Conservation (phyloP, 345 rosid genomes). For the Eucalyptus pauciflora region DNA sequence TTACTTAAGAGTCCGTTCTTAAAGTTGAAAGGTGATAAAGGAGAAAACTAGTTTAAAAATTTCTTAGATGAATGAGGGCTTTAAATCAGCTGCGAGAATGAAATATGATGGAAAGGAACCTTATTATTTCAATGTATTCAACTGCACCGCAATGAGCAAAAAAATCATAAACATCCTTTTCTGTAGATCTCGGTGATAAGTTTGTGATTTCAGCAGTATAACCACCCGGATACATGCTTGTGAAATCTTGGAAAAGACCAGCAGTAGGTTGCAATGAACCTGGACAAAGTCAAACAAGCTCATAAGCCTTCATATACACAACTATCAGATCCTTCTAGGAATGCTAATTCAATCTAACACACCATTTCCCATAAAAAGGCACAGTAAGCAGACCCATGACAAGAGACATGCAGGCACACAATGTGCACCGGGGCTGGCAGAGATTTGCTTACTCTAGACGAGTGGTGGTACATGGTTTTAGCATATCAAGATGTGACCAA, state of each 20-base stretch:
- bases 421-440: background rate
- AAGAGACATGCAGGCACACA: background rate
- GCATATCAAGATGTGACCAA: background rate
- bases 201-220: slow-evolving; percentile 64
- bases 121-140: slow-evolving; percentile 57
- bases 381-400: background rate
- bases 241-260: background rate
- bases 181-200: slow-evolving; percentile 64
- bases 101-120: slow-evolving; percentile 21
- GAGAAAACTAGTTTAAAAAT: background rate
- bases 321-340: background rate
- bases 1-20: background rate
- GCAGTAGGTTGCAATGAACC: background rate
- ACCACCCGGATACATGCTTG: slow-evolving; percentile 51
- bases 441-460: background rate
- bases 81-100: background rate
- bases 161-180: slow-evolving; percentile 56
- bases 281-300: background rate
- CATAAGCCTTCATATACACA: background rate
- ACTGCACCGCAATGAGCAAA: slow-evolving; percentile 64
- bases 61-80: background rate
- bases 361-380: background rate
- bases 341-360: background rate
- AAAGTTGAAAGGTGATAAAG: background rate
- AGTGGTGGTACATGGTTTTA: background rate